These are phyloP conservation scores for Fusarium buxicola DNA, from an alignment of 2,329 filamentous ascomycete species.

Conservation along the genomic window DNA sequence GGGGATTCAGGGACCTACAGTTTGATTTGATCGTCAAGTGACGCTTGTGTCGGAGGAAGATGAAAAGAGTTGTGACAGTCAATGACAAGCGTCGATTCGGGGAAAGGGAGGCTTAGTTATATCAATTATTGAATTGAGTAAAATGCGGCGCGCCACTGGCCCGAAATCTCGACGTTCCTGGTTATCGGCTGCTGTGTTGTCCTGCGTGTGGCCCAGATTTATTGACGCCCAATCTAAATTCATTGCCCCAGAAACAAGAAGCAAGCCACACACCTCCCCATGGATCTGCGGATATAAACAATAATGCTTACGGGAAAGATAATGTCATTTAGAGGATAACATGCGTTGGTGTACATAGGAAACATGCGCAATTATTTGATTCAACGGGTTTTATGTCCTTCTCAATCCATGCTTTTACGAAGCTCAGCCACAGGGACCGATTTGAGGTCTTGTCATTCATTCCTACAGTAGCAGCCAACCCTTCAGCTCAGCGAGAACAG, in stretches of 20 bases:
- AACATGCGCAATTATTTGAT: not conserved
- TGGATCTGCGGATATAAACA: slow-evolving; percentile 20
- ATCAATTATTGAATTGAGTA: slow-evolving; percentile 7
- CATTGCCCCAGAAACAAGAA: slow-evolving; percentile 48
- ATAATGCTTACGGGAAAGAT: not conserved
- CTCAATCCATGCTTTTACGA: not conserved
- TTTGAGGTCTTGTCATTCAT: slow-evolving; percentile 24
- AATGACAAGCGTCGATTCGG: slow-evolving; percentile 12
- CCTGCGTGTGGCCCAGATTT: slow-evolving; percentile 33
- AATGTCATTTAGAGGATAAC: not conserved
- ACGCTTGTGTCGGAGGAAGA: slow-evolving; percentile 4
- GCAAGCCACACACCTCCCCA: slow-evolving; percentile 25
- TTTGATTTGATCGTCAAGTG: slow-evolving; percentile 5
- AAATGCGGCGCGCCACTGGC: slow-evolving; percentile 24
- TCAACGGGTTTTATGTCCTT: not conserved
- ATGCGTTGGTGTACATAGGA: not conserved
- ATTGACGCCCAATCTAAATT: slow-evolving; percentile 45
- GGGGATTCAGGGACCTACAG: slow-evolving; percentile 24
- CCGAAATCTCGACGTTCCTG: slow-evolving; percentile 9
- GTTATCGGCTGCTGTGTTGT: slow-evolving; percentile 38
- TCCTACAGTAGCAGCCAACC: slow-evolving; percentile 5
- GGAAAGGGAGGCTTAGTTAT: slow-evolving; percentile 19
- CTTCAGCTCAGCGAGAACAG: slow-evolving; percentile 8
- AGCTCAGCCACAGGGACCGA: slow-evolving; percentile 11
- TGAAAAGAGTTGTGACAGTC: slow-evolving; percentile 2